Percentiles rank a stretch among this genome's conserved stretches.
These are phyloP conservation scores for Thozetella sp. DNA, from an alignment of 495 filamentous ascomycete genomes.

Conservation along the genomic window DNA sequence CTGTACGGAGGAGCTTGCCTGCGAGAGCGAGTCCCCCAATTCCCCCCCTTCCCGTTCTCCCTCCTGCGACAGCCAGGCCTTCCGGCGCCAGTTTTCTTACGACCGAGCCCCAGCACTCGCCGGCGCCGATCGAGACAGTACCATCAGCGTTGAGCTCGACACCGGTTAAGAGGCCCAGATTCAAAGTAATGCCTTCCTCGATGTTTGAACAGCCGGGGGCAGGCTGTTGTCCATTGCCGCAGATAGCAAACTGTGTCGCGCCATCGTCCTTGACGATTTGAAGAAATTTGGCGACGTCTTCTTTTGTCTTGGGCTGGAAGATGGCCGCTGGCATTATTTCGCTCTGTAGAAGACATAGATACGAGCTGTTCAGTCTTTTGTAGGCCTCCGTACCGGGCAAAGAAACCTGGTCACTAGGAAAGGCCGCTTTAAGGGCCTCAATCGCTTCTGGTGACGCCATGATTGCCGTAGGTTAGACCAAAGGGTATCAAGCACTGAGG, in stretches of 20 bases:
- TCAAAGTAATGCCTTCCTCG: constrained; percentile 9
- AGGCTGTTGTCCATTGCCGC: not conserved
- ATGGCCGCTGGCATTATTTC: constrained; percentile 3
- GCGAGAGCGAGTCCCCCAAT: not conserved
- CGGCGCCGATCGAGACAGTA: constrained; percentile 11
- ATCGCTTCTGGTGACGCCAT: no score
- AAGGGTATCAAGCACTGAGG: no score
- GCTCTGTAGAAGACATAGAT: not conserved
- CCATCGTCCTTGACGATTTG: constrained; percentile 1
- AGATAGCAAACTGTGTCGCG: not conserved
- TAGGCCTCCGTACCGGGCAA: not conserved
- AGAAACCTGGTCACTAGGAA: not conserved
- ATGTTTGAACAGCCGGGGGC: not conserved
- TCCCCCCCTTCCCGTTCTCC: not conserved
- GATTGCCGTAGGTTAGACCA: no score
- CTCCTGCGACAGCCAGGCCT: not conserved
- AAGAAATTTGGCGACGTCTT: constrained; percentile 8
- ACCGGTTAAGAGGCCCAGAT: constrained; percentile 5
- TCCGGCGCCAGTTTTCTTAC: constrained; percentile 1
- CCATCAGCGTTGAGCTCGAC: constrained; percentile 5
- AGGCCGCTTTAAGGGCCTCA: not conserved
- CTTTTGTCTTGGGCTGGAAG: constrained; percentile 7
- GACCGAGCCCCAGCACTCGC: constrained; percentile 12
- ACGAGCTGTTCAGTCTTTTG: not conserved
- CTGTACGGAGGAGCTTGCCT: not conserved